phyloP scores from a whole-genome alignment of 306 rosid species.

The Corylus heterophylla region DNA sequence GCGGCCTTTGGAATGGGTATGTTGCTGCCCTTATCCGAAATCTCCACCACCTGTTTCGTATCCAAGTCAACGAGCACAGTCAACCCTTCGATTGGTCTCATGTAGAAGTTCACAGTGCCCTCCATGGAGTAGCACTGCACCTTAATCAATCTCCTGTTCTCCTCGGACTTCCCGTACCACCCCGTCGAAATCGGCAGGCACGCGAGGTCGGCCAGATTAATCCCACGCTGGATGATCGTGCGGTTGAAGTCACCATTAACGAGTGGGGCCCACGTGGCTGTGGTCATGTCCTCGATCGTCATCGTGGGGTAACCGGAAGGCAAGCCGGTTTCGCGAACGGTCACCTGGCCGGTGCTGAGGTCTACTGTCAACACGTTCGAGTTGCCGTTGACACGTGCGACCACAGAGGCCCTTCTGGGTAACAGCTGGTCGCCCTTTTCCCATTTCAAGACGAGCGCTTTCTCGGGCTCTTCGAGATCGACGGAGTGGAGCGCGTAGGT shows the following conservation, averaged over 20 bases:
- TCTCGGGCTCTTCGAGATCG: constrained; percentile 70
- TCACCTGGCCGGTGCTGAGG: constrained; percentile 39
- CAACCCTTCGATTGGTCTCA: constrained; percentile 90
- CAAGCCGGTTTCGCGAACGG: constrained; percentile 10
- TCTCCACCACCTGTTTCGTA: constrained; percentile 45
- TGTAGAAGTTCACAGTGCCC: constrained; percentile 82
- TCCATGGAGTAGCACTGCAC: constrained; percentile 73
- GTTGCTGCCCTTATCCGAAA: constrained; percentile 54
- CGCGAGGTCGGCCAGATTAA: constrained; percentile 53
- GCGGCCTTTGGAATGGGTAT: constrained; percentile 68
- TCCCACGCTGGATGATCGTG: constrained; percentile 56
- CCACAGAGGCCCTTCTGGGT: constrained; percentile 58
- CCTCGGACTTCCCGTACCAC: constrained; percentile 66
- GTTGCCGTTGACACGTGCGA: constrained; percentile 42
- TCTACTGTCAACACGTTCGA: constrained; percentile 52
- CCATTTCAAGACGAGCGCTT: constrained; percentile 57
- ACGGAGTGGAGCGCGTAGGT: constrained; percentile 49
- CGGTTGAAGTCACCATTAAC: constrained; percentile 52
- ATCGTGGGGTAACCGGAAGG: constrained; percentile 62
- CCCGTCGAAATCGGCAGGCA: constrained; percentile 78
- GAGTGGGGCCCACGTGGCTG: constrained; percentile 46
- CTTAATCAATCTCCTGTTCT: constrained; percentile 63
- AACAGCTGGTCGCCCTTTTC: constrained; percentile 42
- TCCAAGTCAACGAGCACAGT: constrained; percentile 72
- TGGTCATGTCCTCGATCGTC: constrained; percentile 65